These are phyloP conservation scores for Perkinsus chesapeaki DNA, from an alignment of 169 alveolate species.

Conservation along the genomic window DNA sequence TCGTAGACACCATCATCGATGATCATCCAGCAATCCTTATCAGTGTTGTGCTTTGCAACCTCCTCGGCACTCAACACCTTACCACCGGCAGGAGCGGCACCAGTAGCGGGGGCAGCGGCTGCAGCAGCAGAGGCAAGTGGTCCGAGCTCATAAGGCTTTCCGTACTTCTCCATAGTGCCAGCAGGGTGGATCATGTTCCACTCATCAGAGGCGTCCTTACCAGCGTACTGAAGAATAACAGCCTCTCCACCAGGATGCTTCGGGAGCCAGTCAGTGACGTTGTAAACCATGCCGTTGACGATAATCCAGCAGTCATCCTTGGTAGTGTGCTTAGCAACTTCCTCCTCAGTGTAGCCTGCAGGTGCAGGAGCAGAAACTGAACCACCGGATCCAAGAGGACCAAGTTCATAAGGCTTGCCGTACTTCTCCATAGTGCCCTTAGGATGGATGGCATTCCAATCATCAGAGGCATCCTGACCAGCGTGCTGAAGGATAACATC, in stretches of 20 bases:
- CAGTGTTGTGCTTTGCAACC: slow-evolving; percentile 40
- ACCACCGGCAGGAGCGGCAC: neutral
- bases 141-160: neutral
- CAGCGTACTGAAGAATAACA: neutral
- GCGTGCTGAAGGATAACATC: neutral
- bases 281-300: slow-evolving; percentile 52
- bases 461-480: neutral
- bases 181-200: neutral
- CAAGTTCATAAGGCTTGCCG: neutral
- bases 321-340: slow-evolving; percentile 34
- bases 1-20: slow-evolving; percentile 47
- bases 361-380: neutral
- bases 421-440: neutral
- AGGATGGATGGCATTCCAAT: neutral
- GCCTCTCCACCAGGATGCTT: slow-evolving; percentile 60
- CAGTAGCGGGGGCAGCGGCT: neutral
- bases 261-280: slow-evolving; percentile 48
- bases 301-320: slow-evolving; percentile 54
- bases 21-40: slow-evolving; percentile 42
- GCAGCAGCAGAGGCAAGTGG: neutral
- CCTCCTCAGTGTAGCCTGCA: neutral
- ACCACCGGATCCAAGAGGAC: neutral
- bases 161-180: neutral
- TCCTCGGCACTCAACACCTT: slow-evolving; percentile 6
- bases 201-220: slow-evolving; percentile 8